Evolutionary conservation across 2,329 filamentous ascomycete species (phyloP).

Genomic region (Fusarium nygamai): DNA sequence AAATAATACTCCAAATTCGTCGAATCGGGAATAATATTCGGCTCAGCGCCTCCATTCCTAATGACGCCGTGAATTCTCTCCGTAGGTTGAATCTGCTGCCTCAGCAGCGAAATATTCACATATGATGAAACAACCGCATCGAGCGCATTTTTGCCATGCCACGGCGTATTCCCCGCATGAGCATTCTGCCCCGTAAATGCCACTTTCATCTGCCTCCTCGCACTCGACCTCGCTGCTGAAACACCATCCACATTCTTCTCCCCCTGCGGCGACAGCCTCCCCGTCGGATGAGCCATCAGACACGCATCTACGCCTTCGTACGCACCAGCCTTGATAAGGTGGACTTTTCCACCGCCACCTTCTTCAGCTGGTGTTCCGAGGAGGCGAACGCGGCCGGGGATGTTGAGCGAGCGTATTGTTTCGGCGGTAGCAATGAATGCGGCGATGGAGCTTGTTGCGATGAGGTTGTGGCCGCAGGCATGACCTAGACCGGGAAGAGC

Average conservation of each 20-base stretch:
- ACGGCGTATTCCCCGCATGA: conserved; percentile 66
- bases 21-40: conserved; percentile 66
- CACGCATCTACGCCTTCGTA: conserved; percentile 50
- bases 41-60: conserved; percentile 60
- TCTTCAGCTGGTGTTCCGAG: conserved; percentile 64
- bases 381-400: conserved; percentile 6
- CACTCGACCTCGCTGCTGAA: conserved; percentile 56
- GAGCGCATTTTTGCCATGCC: conserved; percentile 68
- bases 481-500: conserved; percentile 25
- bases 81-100: conserved; percentile 65
- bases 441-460: conserved; percentile 26
- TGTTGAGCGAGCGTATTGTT: neutral
- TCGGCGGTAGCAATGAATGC: conserved; percentile 31
- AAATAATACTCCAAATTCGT: conserved; percentile 51
- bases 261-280: neutral
- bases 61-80: conserved; percentile 63
- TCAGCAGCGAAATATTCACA: conserved; percentile 59
- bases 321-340: conserved; percentile 55
- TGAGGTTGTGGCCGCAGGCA: conserved; percentile 29
- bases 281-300: conserved; percentile 44
- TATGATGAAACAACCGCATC: conserved; percentile 64
- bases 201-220: conserved; percentile 61
- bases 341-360: conserved; percentile 62
- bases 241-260: conserved; percentile 43
- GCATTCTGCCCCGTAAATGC: conserved; percentile 65